Evolutionary conservation across 768 basidiomycete genomes (phyloP), one percentile per base, ranked within the genome.

Genomic region (Boletus rufocinnamomeus): DNA sequence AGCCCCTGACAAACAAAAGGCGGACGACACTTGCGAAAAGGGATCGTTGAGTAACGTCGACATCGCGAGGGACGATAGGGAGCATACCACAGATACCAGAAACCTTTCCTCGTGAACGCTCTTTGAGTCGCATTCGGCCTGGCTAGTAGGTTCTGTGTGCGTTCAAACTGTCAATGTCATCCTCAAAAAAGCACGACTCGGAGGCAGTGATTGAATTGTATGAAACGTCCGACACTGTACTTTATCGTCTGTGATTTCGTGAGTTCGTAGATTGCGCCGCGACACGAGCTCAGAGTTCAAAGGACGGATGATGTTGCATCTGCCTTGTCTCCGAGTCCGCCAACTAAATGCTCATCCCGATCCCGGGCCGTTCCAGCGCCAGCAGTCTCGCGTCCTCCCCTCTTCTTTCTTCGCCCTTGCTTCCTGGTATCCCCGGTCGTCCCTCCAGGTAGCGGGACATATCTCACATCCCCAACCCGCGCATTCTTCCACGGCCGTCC

Each of bases 401-500:
- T 34, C 38, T 52, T 48, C 56, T n/a, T 60, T 38, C 17, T 56
- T n/a, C 50, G 44, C 21, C 57, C 10, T 41, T 25, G 37, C 48
- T 50, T 54, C 9, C 52, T 44, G 25, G 41, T 21, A 16, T 34
- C 44, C n/a, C 28, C 47, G 3, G 46, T 35, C n/a, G 52, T 49
- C 30, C 21, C 58, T 34, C 47, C 47, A 23, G 68, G 62, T 1
- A 70, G 66, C 1, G 78, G 75, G 7, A 79, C 60, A 64, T 84
- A 85, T 3, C 52, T 61, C 41, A 74, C 64, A 13, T 69, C 65
- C 16, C 64, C 73, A 47, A 66, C 71, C 2, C 70, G 63, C 38
- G 78, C 41, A 62, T 82, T 83, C 58, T 69, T 71, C 80, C 81
- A 85, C 30, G 79, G 82, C 2, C 77, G 66, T 6, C 37, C 57